Conservation (phyloP, 179 eudicot species). For the Vitellaria paradoxa region DNA sequence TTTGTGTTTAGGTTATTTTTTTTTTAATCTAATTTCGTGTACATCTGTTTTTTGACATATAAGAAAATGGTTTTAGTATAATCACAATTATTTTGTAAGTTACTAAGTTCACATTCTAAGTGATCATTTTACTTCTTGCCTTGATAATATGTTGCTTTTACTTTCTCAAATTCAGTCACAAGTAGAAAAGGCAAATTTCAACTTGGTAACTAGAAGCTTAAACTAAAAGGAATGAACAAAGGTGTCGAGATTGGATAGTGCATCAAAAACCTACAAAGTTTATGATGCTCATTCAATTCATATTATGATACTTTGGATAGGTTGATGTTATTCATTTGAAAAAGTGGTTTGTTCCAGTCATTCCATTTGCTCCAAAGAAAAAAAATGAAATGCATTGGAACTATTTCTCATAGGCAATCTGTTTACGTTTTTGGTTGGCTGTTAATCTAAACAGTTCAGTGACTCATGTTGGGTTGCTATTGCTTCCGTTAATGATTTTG, state of each 20-base stretch:
- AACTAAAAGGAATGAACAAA: not conserved
- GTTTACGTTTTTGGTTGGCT: not conserved
- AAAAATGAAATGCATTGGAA: not conserved
- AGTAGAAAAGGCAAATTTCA: not conserved
- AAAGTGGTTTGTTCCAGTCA: not conserved
- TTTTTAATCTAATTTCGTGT: too few relatives aligned
- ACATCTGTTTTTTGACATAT: too few relatives aligned
- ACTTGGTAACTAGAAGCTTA: not conserved
- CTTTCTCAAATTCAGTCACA: not conserved
- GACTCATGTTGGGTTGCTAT: not conserved
- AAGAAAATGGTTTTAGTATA: too few relatives aligned
- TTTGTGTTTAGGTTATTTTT: not conserved
- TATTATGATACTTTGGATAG: not conserved
- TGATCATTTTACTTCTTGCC: not conserved
- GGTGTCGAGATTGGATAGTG: not conserved
- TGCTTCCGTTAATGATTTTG: not conserved
- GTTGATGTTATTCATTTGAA: not conserved
- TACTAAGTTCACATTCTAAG: too few relatives aligned
- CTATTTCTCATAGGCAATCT: not conserved
- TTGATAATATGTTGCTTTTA: not conserved
- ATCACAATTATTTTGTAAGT: too few relatives aligned
- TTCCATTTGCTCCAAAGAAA: not conserved
- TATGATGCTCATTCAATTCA: not conserved
- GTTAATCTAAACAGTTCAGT: not conserved
- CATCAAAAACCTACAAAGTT: not conserved